phyloP scores from a whole-genome alignment of 768 basidiomycete genomes.

The Kwoniella mangroviensis region DNA sequence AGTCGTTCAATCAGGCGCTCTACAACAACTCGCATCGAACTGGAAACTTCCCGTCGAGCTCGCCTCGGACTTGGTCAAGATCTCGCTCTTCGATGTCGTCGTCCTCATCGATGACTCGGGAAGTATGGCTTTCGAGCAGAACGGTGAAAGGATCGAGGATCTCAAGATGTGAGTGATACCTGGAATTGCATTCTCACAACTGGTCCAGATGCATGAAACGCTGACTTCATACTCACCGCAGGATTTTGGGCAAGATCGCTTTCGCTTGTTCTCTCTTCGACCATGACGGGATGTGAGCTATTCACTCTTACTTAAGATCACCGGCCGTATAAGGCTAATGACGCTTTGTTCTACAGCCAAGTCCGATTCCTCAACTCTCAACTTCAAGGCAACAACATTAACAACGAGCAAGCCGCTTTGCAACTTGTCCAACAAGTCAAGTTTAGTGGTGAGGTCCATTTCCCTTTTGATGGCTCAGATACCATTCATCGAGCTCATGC shows the following conservation, averaged over 20 bases:
- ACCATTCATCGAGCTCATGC: background rate
- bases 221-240: conserved; percentile 25
- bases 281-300: conserved; percentile 58
- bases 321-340: background rate
- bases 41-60: conserved; percentile 59
- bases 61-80: conserved; percentile 57
- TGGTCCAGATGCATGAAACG: background rate
- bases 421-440: conserved; percentile 56
- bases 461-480: too few species aligned
- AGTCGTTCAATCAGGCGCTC: conserved; percentile 54
- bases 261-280: conserved; percentile 57
- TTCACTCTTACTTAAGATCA: background rate
- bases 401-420: conserved; percentile 53
- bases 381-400: conserved; percentile 58
- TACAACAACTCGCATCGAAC: conserved; percentile 51
- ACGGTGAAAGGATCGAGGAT: conserved; percentile 60
- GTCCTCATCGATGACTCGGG: conserved; percentile 54
- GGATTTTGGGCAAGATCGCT: conserved; percentile 55
- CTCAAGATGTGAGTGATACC: conserved; percentile 52
- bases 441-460: conserved; percentile 46
- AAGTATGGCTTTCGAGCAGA: conserved; percentile 58
- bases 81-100: conserved; percentile 57
- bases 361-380: conserved; percentile 59
- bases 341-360: conserved; percentile 32
- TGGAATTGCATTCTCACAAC: background rate